Base-by-base conservation (phyloP, 805 yeast genomes). In the Ogataea zsoltii region DNA sequence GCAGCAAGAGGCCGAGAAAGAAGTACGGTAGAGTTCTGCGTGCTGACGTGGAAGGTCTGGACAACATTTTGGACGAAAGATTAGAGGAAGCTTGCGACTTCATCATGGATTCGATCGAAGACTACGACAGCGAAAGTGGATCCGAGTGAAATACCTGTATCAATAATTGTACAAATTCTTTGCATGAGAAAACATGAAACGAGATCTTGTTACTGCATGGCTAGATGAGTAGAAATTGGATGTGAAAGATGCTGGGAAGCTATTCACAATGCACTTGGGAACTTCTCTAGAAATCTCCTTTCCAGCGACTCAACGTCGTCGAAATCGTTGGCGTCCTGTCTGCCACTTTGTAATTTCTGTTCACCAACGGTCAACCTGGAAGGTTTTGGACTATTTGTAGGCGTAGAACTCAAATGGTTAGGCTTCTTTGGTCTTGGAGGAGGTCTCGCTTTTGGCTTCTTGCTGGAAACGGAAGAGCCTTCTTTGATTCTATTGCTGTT, bases 1-100 rank as follows among this genome's bases (percentile, higher is more conserved):
- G 65, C 16, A 55, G 48, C 42, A 89, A 88, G 60, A 77, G 83
- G 60, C 96, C 96, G 31, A 79, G 98, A 61, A 82, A 88, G 65
- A 92, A 90, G 65, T 89, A 83, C 60, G 99, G 99, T 17, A 77
- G 97, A 48, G 96, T 94, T 2, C 66, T 91, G 42, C 80, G 83
- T 55, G 78, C 94, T 5, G 81, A 82, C 35, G 69, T 74, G 19
- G 92, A 85, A 55, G 90, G 92, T 1, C 61, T 91, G 47, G 84
- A 81, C 68, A 86, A 85, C 49, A 79, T 88, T 12, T 76, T 89
- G 42, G 83, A 82, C 49, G 97, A 88, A 62, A 73, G 90, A 60
- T 87, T 88, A 54, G 89, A 85, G 25, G 97, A 90, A 58, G 87
- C 91, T 2, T 76, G 86, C 14, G 96, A 88, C 58, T 91, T 89